phyloP scores from a whole-genome alignment of 768 basidiomycete species.

The Hortiboletus campestris region DNA sequence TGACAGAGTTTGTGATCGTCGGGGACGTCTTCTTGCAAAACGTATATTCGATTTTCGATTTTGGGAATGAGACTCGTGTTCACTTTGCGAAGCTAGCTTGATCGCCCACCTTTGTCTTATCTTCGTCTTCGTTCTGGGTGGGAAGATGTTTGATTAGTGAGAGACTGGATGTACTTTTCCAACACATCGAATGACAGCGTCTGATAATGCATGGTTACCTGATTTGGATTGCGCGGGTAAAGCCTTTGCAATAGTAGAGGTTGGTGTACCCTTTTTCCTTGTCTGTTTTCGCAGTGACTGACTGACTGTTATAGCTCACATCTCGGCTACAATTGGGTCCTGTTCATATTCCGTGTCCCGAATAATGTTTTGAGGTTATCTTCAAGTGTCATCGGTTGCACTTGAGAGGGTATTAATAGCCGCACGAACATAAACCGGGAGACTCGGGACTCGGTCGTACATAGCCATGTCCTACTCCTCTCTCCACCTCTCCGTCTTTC shows the following conservation, averaged over 20 bases:
- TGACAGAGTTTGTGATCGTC: constrained; percentile 20
- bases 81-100: constrained; percentile 33
- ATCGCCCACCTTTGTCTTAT: neutral
- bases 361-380: neutral
- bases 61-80: constrained; percentile 28
- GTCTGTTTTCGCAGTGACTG: neutral
- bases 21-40: constrained; percentile 29
- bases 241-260: too few relatives aligned
- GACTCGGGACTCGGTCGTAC: neutral
- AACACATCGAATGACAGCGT: too few relatives aligned
- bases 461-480: constrained; percentile 32
- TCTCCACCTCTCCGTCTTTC: constrained; percentile 21
- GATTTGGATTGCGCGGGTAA: neutral
- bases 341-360: constrained; percentile 1
- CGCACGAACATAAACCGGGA: constrained; percentile 24
- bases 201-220: neutral
- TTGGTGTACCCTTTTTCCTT: neutral
- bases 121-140: neutral
- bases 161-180: neutral
- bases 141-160: neutral
- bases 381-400: constrained; percentile 1
- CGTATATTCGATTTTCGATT: constrained; percentile 29
- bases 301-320: neutral
- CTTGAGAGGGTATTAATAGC: neutral
- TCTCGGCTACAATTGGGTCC: neutral